phyloP scores from a whole-genome alignment of 2,329 filamentous ascomycete genomes.

The Monosporascus sp. region DNA sequence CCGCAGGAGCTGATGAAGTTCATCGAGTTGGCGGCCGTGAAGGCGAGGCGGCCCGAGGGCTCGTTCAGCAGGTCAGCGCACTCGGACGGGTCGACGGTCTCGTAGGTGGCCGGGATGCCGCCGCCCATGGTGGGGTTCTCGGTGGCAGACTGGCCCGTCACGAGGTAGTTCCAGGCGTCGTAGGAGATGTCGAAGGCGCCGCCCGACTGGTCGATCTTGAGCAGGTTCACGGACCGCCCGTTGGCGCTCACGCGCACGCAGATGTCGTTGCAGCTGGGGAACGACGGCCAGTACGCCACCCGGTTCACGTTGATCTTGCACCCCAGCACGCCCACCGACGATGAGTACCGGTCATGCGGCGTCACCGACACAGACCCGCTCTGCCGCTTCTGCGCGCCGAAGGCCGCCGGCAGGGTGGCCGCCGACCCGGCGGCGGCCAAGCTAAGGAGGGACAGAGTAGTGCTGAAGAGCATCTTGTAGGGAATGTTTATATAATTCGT shows the following conservation, averaged over 20 bases:
- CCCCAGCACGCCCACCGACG: conserved; percentile 53
- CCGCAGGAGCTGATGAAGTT: conserved; percentile 44
- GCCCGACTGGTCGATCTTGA: conserved; percentile 50
- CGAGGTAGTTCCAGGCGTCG: conserved; percentile 57
- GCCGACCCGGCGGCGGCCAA: conserved; percentile 5
- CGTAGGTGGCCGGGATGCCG: conserved; percentile 40
- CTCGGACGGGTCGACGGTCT: conserved; percentile 36
- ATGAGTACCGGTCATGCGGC: conserved; percentile 52
- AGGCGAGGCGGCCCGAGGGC: conserved; percentile 30
- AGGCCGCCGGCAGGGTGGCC: conserved; percentile 7
- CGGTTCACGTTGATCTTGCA: conserved; percentile 58
- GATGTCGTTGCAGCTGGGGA: conserved; percentile 48
- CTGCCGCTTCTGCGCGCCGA: not conserved
- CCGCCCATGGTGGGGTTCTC: conserved; percentile 42
- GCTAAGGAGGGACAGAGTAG: not conserved
- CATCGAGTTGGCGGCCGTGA: conserved; percentile 47
- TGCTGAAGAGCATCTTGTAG: not conserved
- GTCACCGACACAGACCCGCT: conserved; percentile 32
- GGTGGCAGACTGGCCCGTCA: conserved; percentile 40
- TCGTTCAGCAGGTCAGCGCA: conserved; percentile 46
- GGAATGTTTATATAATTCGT: not conserved
- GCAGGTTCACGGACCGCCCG: conserved; percentile 49
- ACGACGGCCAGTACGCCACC: conserved; percentile 54
- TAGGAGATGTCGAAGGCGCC: conserved; percentile 56
- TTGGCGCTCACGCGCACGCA: conserved; percentile 49